These are phyloP conservation scores for Mucor saturninus DNA, from an alignment of 371 early-diverging fungal species.

Conservation along the genomic window DNA sequence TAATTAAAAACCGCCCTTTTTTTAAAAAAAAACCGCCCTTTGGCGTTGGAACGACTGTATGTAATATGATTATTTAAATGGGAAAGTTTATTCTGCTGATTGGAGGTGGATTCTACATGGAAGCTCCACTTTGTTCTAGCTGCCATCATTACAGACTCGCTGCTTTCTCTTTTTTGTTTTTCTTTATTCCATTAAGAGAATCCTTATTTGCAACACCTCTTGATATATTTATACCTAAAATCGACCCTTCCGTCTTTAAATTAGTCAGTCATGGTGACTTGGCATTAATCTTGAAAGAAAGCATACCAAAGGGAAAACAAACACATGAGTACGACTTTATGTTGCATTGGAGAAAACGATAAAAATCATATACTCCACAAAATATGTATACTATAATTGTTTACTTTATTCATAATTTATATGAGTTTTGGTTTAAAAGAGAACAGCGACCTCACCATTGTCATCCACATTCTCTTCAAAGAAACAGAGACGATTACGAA, in stretches of 20 bases:
- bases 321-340: conserved; percentile 53
- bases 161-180: too few relatives aligned
- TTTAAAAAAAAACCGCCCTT: too few relatives aligned
- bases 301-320: conserved; percentile 53
- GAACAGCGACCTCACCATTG: conserved; percentile 81
- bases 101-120: too few relatives aligned
- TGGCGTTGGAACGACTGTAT: too few relatives aligned
- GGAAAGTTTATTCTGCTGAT: too few relatives aligned
- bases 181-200: too few relatives aligned
- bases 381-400: not conserved
- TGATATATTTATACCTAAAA: conserved; percentile 73
- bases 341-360: conserved; percentile 34
- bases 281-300: conserved; percentile 43
- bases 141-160: too few relatives aligned
- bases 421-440: conserved; percentile 70
- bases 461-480: conserved; percentile 96
- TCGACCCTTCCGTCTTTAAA: conserved; percentile 40
- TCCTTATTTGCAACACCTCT: too few relatives aligned
- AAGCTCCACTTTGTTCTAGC: too few relatives aligned
- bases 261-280: conserved; percentile 43
- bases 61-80: too few relatives aligned
- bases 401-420: too few relatives aligned
- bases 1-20: too few relatives aligned
- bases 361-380: not conserved
- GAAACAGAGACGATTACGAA: conserved; percentile 97